Base-by-base conservation (phyloP, 2,329 filamentous ascomycete species). In the Neophaeococcomyces aloes region DNA sequence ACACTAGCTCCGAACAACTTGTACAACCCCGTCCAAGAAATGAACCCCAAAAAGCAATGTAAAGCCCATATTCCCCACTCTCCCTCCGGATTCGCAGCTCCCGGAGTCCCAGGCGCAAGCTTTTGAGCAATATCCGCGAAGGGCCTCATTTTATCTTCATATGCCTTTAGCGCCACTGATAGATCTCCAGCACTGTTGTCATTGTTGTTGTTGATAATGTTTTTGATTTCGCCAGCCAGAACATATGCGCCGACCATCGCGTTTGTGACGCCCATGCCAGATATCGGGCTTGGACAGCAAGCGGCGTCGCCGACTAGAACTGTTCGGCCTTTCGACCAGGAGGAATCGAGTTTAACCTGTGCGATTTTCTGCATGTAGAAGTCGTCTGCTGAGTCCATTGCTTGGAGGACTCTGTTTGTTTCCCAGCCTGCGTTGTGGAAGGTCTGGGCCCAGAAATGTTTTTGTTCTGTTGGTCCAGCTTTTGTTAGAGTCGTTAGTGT, bases 241-340 rank as follows among this genome's bases (percentile, higher is more conserved):
- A 57, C 32, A 44, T 58, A 59, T 6, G 56, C 56, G 13, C 69
- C 69, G 0, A 71, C 54, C 0, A 79, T 53, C 0, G 67, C 66
- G 0, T 63, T 51, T 1, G 67, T 69, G 0, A 72, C 75, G 0
- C 75, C 74, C 60, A 71, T 66, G 0, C 75, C 76, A 0, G 67
- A 70, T 3, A 69, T 48, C 0, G 68, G 64, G 0, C 67, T 64
- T 0, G 73, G 71, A 33, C n/a, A 15, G 51, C 68, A 71, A 0
- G 59, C 74, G 1, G 76, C 71, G 48, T 81, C 75, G 0, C 75
- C 76, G 0, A 78, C 40, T 0, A 77, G 59, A 1, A 63, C 67
- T 2, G 76, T 64, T 0, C 73, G 67, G 0, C 70, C 68, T 0
- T 59, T 59, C 3, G 58, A 67, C 70, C 66, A 75, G 3, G 49